Evolutionary conservation across 495 filamentous ascomycete species (phyloP).

Genomic region (Penicillium diatomitis): DNA sequence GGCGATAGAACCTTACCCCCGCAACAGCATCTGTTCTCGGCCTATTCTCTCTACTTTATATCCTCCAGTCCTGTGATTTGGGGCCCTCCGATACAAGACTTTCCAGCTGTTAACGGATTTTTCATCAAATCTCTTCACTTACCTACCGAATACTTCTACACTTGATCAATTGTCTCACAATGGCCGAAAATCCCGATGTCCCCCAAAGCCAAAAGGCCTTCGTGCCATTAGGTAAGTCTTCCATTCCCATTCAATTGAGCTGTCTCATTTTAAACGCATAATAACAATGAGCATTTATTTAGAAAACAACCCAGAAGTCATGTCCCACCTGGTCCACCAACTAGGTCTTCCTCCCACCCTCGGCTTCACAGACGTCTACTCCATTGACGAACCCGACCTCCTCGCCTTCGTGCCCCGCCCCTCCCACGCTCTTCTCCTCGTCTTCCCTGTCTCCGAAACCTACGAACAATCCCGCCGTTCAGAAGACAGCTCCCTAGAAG

Average conservation of each 20-base stretch:
- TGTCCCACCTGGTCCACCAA: conserved; percentile 64
- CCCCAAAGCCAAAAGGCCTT: conserved; percentile 37
- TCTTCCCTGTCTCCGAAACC: conserved; percentile 65
- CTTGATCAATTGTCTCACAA: conserved; percentile 7
- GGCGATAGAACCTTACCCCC: conserved; percentile 1
- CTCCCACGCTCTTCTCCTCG: conserved; percentile 70
- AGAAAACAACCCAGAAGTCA: conserved; percentile 71
- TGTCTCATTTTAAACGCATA: not conserved
- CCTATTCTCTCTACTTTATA: too few relatives aligned
- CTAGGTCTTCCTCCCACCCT: conserved; percentile 62
- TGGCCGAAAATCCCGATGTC: conserved; percentile 30
- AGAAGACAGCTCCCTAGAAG: conserved; percentile 50
- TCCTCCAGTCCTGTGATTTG: too few relatives aligned
- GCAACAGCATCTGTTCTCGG: not conserved
- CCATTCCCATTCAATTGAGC: not conserved
- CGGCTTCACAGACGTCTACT: conserved; percentile 75
- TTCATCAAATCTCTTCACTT: too few relatives aligned
- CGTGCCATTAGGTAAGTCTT: conserved; percentile 35
- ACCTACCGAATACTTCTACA: too few relatives aligned
- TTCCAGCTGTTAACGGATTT: too few relatives aligned
- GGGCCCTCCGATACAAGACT: too few relatives aligned
- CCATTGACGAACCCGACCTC: conserved; percentile 68
- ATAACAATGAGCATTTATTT: conserved; percentile 5
- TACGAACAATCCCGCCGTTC: conserved; percentile 57
- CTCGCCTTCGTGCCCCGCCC: conserved; percentile 77